Conservation (phyloP, 495 filamentous ascomycete genomes). For the Darksidea phi region DNA sequence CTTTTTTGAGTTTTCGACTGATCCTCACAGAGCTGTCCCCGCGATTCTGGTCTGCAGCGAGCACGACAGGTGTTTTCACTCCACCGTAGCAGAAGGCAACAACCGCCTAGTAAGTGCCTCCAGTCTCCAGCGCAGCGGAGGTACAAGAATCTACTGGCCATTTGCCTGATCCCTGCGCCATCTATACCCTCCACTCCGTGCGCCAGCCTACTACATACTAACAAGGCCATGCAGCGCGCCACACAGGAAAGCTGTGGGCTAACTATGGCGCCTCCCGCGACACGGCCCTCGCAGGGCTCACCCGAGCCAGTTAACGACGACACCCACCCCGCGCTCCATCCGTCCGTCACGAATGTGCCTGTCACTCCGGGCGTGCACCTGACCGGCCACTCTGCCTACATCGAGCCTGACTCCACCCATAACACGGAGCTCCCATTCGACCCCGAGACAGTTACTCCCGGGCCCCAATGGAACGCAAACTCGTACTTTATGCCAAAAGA, state of each 20-base stretch:
- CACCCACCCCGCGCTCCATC: conserved; percentile 36
- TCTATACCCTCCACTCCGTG: background rate
- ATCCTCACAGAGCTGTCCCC: too few relatives aligned
- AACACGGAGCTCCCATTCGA: conserved; percentile 23
- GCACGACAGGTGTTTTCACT: too few relatives aligned
- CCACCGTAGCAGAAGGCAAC: background rate
- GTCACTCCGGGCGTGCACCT: conserved; percentile 41
- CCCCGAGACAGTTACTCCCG: conserved; percentile 8
- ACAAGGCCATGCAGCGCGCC: conserved; percentile 15
- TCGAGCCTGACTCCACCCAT: conserved; percentile 25
- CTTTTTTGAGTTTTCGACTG: too few relatives aligned
- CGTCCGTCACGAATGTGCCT: conserved; percentile 39
- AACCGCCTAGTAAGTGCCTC: background rate
- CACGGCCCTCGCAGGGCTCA: conserved; percentile 1
- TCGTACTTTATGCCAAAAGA: conserved; percentile 32
- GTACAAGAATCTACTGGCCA: background rate
- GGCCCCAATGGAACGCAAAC: conserved; percentile 40
- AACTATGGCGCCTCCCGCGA: conserved; percentile 13
- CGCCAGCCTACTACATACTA: background rate
- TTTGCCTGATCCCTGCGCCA: background rate
- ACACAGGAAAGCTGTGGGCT: conserved; percentile 7
- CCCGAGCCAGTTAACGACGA: conserved; percentile 10
- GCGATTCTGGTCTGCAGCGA: too few relatives aligned
- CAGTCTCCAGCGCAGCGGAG: background rate
- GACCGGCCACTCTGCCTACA: conserved; percentile 34